Evolutionary conservation across 768 basidiomycete genomes (phyloP).

Genomic region (Hygrophorus russula): DNA sequence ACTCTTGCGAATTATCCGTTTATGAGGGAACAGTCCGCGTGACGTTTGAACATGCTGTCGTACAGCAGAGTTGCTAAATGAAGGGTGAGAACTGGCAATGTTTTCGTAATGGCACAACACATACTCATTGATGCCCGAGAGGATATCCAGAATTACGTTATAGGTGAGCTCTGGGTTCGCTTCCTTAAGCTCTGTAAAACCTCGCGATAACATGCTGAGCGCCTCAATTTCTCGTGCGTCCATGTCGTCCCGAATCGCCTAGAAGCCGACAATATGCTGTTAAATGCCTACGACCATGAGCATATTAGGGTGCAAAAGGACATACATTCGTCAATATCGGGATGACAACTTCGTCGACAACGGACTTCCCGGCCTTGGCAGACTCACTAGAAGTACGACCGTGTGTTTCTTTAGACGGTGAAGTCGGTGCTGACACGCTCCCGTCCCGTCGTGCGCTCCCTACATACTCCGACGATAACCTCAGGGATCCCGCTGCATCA

Average conservation of each 20-base stretch:
- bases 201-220: conserved; percentile 79
- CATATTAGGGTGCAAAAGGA: not conserved
- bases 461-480: conserved; percentile 71
- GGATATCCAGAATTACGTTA: conserved; percentile 77
- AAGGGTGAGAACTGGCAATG: not conserved
- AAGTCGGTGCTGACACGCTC: conserved; percentile 34
- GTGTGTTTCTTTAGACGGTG: conserved; percentile 28
- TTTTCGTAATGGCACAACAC: conserved; percentile 14
- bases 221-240: conserved; percentile 84
- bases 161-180: conserved; percentile 82
- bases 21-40: conserved; percentile 72
- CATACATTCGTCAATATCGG: conserved; percentile 69
- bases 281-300: not conserved
- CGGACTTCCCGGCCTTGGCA: conserved; percentile 49
- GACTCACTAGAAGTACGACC: conserved; percentile 43
- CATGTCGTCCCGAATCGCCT: conserved; percentile 77
- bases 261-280: conserved; percentile 3
- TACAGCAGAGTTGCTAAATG: conserved; percentile 61
- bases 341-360: conserved; percentile 79
- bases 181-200: conserved; percentile 78
- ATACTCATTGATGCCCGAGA: conserved; percentile 86
- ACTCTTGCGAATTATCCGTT: conserved; percentile 66
- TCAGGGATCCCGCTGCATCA: conserved; percentile 65
- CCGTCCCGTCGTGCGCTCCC: conserved; percentile 58
- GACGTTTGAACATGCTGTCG: conserved; percentile 76